phyloP scores from a whole-genome alignment of 805 yeast genomes.

The Wickerhamiella australiensis region DNA sequence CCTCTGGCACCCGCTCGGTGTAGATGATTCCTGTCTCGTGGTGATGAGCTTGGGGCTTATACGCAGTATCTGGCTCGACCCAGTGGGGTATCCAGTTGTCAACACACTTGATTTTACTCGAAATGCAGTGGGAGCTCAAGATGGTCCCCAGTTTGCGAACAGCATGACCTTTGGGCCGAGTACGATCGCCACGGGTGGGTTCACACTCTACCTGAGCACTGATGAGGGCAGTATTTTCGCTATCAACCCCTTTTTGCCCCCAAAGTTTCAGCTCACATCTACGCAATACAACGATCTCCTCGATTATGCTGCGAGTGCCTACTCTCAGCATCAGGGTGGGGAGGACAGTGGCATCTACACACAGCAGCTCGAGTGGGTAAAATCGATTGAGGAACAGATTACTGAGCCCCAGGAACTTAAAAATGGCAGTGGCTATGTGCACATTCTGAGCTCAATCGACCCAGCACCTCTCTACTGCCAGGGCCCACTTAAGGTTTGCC shows the following conservation, averaged over 20 bases:
- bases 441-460: constrained; percentile 11
- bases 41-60: constrained; percentile 30
- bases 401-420: not conserved
- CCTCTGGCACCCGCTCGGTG: constrained; percentile 37
- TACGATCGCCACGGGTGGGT: constrained; percentile 32
- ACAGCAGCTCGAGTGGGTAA: constrained; percentile 14
- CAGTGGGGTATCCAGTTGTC: constrained; percentile 22
- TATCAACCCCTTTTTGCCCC: constrained; percentile 54
- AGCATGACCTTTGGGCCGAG: constrained; percentile 35
- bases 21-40: constrained; percentile 35
- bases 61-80: constrained; percentile 16
- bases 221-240: constrained; percentile 48
- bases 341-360: constrained; percentile 2
- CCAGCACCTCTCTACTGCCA: constrained; percentile 23
- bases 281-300: constrained; percentile 40
- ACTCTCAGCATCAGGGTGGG: constrained; percentile 34
- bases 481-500: constrained; percentile 45
- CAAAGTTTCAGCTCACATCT: constrained; percentile 30
- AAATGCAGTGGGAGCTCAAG: constrained; percentile 10
- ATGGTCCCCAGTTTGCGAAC: constrained; percentile 24
- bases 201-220: constrained; percentile 43
- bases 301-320: constrained; percentile 42
- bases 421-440: not conserved
- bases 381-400: not conserved
- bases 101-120: constrained; percentile 2